phyloP scores from a whole-genome alignment of 2,329 filamentous ascomycete species.

The Plenodomus lindquistii region DNA sequence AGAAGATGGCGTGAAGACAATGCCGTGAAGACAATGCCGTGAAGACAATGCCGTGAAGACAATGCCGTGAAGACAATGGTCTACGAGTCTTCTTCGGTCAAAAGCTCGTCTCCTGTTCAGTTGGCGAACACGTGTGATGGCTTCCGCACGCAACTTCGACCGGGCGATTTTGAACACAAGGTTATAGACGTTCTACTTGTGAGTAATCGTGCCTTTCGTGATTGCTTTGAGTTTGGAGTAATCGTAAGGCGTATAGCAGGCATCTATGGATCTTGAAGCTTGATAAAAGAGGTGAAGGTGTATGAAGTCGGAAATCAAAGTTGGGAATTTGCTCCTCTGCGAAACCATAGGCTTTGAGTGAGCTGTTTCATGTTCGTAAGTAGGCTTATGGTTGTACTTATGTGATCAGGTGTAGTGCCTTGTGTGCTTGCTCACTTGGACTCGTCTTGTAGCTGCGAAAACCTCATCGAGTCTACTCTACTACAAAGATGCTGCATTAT shows the following conservation, averaged over 20 bases:
- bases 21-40: slow-evolving; percentile 37
- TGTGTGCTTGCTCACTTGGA: slow-evolving; percentile 14
- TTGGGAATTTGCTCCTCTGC: not conserved
- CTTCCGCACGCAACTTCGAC: slow-evolving; percentile 37
- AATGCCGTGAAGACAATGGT: slow-evolving; percentile 23
- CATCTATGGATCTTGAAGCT: slow-evolving; percentile 9
- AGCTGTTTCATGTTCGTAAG: too few species aligned
- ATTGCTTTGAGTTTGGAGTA: slow-evolving; percentile 37
- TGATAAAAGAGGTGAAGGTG: not conserved
- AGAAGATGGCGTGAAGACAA: slow-evolving; percentile 33
- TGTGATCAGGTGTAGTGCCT: slow-evolving; percentile 1
- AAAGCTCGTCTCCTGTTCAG: slow-evolving; percentile 31
- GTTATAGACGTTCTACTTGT: slow-evolving; percentile 23
- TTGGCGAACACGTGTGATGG: slow-evolving; percentile 32
- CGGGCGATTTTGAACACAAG: slow-evolving; percentile 36
- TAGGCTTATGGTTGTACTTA: not conserved
- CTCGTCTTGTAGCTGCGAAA: slow-evolving; percentile 8
- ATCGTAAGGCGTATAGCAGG: slow-evolving; percentile 35
- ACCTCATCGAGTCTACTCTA: not conserved
- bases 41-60: slow-evolving; percentile 33
- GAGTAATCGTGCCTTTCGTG: slow-evolving; percentile 31
- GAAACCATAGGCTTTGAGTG: too few species aligned
- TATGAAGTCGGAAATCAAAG: too few species aligned
- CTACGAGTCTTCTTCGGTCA: slow-evolving; percentile 33
- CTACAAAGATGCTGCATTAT: not conserved